phyloP scores from a whole-genome alignment of 768 basidiomycete genomes.

The Mycena kentingensis region DNA sequence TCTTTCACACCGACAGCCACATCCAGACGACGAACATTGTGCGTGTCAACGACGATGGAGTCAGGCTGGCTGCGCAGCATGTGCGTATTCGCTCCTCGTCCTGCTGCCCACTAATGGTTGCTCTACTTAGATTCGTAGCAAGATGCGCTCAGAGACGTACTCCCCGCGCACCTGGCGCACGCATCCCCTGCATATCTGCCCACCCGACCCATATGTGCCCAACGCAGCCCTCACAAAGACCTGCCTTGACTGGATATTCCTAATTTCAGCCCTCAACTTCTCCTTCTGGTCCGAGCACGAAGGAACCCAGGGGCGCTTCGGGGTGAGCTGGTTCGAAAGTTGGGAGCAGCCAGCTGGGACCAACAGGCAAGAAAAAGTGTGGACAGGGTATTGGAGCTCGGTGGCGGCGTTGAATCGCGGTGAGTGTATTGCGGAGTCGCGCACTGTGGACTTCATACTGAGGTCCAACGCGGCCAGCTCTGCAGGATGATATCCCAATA shows the following conservation, averaged over 20 bases:
- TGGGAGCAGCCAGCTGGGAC: slow-evolving; percentile 52
- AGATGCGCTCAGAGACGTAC: slow-evolving; percentile 64
- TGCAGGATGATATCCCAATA: slow-evolving; percentile 75
- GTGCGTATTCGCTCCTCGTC: slow-evolving; percentile 39
- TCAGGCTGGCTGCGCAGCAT: slow-evolving; percentile 65
- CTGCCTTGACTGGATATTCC: slow-evolving; percentile 84
- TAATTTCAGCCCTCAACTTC: slow-evolving; percentile 84
- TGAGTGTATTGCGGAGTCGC: slow-evolving; percentile 30
- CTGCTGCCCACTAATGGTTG: slow-evolving; percentile 8
- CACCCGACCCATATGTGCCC: slow-evolving; percentile 62
- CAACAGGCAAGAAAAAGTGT: slow-evolving; percentile 50
- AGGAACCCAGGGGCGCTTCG: slow-evolving; percentile 61
- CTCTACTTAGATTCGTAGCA: slow-evolving; percentile 57
- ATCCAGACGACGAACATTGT: slow-evolving; percentile 62
- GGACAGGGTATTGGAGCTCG: slow-evolving; percentile 87
- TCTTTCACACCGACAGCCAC: slow-evolving; percentile 5
- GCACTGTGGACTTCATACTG: slow-evolving; percentile 7
- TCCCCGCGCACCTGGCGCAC: slow-evolving; percentile 81
- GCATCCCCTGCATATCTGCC: slow-evolving; percentile 73
- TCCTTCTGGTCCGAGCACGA: slow-evolving; percentile 85
- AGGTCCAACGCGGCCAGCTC: slow-evolving; percentile 45
- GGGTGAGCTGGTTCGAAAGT: slow-evolving; percentile 73
- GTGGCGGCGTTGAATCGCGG: slow-evolving; percentile 84
- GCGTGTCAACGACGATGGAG: slow-evolving; percentile 58
- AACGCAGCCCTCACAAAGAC: slow-evolving; percentile 54